Evolutionary conservation across 2,329 filamentous ascomycete species (phyloP), one percentile per base, ranked within the genome.

Genomic region (Hypoxylon sp.): DNA sequence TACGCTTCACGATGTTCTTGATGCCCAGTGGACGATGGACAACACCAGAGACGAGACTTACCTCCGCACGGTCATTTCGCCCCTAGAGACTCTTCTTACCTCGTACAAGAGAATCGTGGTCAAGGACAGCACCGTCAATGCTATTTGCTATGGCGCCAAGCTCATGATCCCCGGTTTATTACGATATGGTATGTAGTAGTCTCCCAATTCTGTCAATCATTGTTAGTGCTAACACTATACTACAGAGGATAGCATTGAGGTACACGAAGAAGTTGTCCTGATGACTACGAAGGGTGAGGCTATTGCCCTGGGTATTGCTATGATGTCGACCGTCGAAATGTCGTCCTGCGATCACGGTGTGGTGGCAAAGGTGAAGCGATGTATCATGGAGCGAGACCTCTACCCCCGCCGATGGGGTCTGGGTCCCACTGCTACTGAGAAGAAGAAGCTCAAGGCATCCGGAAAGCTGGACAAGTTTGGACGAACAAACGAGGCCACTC

Each of bases 281-380:
- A 97, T 99, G 88, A 97, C 94, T 50, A 97, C 94, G 68, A 99
- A 99, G 83, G 94, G 94, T 67, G 94, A 99, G 78, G 94, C 94
- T 32, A 97, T 99, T 68, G 94, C 94, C 52, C 84, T 99, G 56
- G 94, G 89, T 67, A 96, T 97, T 67, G 91, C 94, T 12, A 90
- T 96, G 74, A 99, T 99, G 94, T 96, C 91, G 27, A 96, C 92
- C 2, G 91, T 97, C 37, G 94, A 97, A 78, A 90, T 99, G 75
- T 91, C 91, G 20, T 93, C 91, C 23, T 97, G 94, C 75, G 92
- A 97, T 71, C 94, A 99, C 75, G 94, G 94, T 66, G 91, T 97
- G 51, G 93, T 97, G 52, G 94, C 94, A 65, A 97, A 97, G 82
- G 91, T 99, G 72, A 99, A 99, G 87, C 88, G 94, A 67, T 96